phyloP scores from a whole-genome alignment of 176 grass and related monocot genomes.

The Cocos nucifera region DNA sequence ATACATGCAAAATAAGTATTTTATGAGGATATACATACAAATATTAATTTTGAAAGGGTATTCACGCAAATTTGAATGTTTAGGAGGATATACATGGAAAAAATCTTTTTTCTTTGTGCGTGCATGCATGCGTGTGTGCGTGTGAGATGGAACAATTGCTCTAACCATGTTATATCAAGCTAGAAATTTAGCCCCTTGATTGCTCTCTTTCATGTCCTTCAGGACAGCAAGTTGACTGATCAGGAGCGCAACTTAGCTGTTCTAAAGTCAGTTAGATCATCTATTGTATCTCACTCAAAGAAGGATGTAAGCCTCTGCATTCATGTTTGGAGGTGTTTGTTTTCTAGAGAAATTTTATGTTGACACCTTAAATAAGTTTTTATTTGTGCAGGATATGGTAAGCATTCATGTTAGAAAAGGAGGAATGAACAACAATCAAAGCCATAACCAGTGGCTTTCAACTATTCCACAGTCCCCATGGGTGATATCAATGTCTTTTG shows the following conservation, averaged over 20 bases:
- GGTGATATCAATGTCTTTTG: constrained; percentile 67
- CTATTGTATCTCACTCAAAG: constrained; percentile 17
- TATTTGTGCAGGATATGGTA: constrained; percentile 41
- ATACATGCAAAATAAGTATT: no score
- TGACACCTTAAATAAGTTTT: not conserved
- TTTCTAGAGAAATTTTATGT: not conserved
- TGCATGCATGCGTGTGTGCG: no score
- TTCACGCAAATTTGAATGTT: no score
- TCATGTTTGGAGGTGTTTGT: not conserved
- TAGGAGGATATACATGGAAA: no score
- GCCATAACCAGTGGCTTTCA: constrained; percentile 58
- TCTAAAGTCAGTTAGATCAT: constrained; percentile 31
- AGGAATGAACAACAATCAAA: constrained; percentile 37
- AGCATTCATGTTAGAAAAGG: constrained; percentile 59
- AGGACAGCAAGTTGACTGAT: constrained; percentile 22
- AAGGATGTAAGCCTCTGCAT: constrained; percentile 37
- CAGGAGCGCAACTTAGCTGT: constrained; percentile 25
- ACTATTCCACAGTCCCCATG: constrained; percentile 42
- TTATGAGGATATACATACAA: no score
- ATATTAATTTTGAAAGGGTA: no score
- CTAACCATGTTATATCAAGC: no score
- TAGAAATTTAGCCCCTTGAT: no score
- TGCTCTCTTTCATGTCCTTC: not conserved
- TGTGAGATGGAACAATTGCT: no score
- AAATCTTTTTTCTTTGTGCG: no score